phyloP scores from a whole-genome alignment of 2,329 filamentous ascomycete species.

The Arthroderma sp. region DNA sequence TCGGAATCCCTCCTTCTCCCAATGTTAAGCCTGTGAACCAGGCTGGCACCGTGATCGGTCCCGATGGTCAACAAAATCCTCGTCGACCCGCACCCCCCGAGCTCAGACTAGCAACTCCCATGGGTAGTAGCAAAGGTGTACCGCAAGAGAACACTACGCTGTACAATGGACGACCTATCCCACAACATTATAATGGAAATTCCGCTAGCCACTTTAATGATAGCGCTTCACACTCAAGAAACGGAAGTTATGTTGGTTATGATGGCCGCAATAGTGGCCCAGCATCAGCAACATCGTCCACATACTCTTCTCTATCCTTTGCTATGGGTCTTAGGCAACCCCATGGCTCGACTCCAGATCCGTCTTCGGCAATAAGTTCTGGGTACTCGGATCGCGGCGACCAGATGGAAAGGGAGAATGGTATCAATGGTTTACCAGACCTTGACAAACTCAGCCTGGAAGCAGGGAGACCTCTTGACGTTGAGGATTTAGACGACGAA shows the following conservation, averaged over 20 bases:
- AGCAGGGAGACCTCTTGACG: conserved; percentile 70
- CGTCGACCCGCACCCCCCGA: conserved; percentile 47
- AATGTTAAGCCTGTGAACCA: conserved; percentile 57
- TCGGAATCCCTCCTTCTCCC: conserved; percentile 81
- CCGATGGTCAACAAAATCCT: conserved; percentile 24
- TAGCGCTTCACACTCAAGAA: conserved; percentile 65
- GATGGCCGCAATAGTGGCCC: conserved; percentile 69
- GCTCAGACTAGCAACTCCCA: conserved; percentile 74
- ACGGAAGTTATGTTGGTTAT: conserved; percentile 62
- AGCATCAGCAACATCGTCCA: conserved; percentile 73
- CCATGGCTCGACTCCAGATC: conserved; percentile 58
- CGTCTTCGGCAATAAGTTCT: conserved; percentile 75
- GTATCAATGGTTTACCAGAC: conserved; percentile 59
- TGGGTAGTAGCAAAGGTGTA: conserved; percentile 53
- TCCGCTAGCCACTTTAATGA: conserved; percentile 69
- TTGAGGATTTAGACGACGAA: conserved; percentile 88
- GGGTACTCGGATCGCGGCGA: conserved; percentile 72
- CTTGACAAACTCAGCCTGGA: conserved; percentile 73
- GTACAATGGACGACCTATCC: conserved; percentile 39
- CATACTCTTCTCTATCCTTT: conserved; percentile 72
- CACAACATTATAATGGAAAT: conserved; percentile 38
- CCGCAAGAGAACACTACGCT: conserved; percentile 54
- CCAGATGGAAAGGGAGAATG: conserved; percentile 73
- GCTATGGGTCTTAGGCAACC: conserved; percentile 55
- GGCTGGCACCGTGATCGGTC: conserved; percentile 16